Conservation (phyloP, 441 rosid species). For the Caryocar brasiliense region DNA sequence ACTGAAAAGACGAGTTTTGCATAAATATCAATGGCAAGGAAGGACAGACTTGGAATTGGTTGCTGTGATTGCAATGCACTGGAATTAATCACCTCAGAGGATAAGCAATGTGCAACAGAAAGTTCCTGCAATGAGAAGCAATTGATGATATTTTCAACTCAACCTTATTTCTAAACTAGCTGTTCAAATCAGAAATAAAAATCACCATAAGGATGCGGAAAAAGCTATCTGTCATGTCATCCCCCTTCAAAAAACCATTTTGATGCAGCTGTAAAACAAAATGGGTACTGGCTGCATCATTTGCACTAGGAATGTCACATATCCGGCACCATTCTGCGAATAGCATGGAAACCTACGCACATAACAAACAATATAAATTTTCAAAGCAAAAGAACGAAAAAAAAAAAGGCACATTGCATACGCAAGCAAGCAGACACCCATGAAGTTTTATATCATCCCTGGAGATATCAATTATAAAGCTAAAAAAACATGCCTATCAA, state of each 20-base stretch:
- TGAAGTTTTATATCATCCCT: too few species aligned
- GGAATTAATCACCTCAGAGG: constrained; percentile 61
- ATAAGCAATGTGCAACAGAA: constrained; percentile 78
- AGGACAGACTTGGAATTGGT: constrained; percentile 66
- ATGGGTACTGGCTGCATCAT: constrained; percentile 55
- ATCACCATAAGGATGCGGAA: constrained; percentile 68
- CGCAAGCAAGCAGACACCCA: too few species aligned
- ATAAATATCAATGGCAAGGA: constrained; percentile 80
- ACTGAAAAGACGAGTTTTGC: constrained; percentile 73
- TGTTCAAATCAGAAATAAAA: background rate
- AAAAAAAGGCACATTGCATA: too few species aligned
- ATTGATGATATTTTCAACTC: constrained; percentile 5
- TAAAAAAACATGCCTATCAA: too few species aligned
- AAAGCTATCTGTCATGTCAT: constrained; percentile 79
- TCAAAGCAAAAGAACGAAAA: constrained; percentile 3
- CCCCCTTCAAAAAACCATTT: constrained; percentile 74
- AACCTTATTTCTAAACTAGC: background rate
- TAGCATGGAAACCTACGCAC: constrained; percentile 55
- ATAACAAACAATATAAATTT: background rate
- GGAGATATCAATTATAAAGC: too few species aligned
- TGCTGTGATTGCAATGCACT: constrained; percentile 54
- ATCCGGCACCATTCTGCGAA: constrained; percentile 82
- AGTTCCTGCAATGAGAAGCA: constrained; percentile 44
- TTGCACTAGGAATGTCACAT: constrained; percentile 71
- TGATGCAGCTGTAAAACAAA: constrained; percentile 70